Percentiles rank a stretch among this genome's conserved stretches.
phyloP scores from a whole-genome alignment of 2,329 filamentous ascomycete species.

The Ophiobolus disseminans region DNA sequence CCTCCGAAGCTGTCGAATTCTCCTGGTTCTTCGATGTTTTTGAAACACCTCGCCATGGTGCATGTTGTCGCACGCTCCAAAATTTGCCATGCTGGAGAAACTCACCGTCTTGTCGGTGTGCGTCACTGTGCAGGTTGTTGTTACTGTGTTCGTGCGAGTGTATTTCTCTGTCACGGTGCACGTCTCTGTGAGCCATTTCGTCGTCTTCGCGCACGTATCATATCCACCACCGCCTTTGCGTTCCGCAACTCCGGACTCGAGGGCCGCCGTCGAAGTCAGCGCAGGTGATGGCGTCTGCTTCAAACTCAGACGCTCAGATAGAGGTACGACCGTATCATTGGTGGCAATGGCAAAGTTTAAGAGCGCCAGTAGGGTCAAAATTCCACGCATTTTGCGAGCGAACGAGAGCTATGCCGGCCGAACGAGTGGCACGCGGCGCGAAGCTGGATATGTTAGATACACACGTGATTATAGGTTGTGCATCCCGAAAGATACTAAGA shows the following conservation, averaged over 20 bases:
- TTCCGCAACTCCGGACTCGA: not conserved
- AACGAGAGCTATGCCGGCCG: slow-evolving; percentile 34
- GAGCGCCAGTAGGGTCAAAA: slow-evolving; percentile 34
- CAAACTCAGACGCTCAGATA: not conserved
- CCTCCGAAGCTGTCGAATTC: too few relatives aligned
- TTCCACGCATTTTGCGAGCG: slow-evolving; percentile 40
- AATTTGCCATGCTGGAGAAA: too few relatives aligned
- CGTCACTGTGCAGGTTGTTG: too few relatives aligned
- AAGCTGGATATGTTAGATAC: slow-evolving; percentile 27
- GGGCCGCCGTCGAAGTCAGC: not conserved
- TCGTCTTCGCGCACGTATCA: slow-evolving; percentile 8
- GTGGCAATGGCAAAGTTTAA: slow-evolving; percentile 27
- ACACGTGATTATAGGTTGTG: slow-evolving; percentile 26
- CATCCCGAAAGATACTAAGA: slow-evolving; percentile 5
- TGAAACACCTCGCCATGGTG: too few relatives aligned
- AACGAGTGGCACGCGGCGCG: slow-evolving; percentile 34
- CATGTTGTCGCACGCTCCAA: too few relatives aligned
- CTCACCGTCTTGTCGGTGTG: slow-evolving; percentile 4
- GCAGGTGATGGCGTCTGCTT: slow-evolving; percentile 5
- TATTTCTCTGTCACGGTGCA: too few relatives aligned
- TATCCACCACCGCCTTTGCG: slow-evolving; percentile 1
- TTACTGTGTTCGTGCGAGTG: too few relatives aligned
- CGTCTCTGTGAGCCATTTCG: slow-evolving; percentile 3
- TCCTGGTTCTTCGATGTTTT: too few relatives aligned
- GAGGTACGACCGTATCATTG: slow-evolving; percentile 19